Evolutionary conservation across 768 basidiomycete species (phyloP), one percentile per base, ranked within the genome.

Genomic region (Boletus vinaceobasis): DNA sequence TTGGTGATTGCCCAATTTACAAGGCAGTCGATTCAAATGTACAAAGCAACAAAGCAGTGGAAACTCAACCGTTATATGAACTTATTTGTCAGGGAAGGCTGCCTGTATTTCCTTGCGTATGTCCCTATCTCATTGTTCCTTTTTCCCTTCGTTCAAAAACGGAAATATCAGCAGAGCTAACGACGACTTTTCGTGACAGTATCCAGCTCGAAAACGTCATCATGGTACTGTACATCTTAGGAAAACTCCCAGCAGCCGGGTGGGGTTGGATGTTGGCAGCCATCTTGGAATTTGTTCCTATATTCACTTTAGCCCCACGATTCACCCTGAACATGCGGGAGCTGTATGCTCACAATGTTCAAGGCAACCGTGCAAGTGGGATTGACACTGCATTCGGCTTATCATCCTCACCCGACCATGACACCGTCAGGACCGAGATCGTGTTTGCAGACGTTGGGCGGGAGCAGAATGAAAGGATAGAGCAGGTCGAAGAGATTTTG

Each of bases 381-480:
- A 47, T 61, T 10, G 52, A 58, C 33, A 31, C 19, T 8, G 52
- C 42, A n/a, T 57, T 60, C 3, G 52, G 58, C 32, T 33, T 55
- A 17, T 17, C 50, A 19, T 4, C 37, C 19, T 5, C 19, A 21
- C 11, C 38, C 38, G 1, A 15, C 39, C 8, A 7, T 4, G n/a
- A 7, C 15, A 0, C 10, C 23, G 4, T 26, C 39, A 4, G 15
- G 9, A 21, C 45, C 4, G 7, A 4, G 8, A 46, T 52, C 0
- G 9, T 10, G 23, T 45, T 51, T 19, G 49, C 53, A 7, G 37
- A 15, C 5, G 5, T 14, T 23, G n/a, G 19, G 42, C 7, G 7
- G 37, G 37, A 38, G n/a, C 2, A 6, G 37, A 13, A 31, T 4
- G 43, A 48, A n/a, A 21, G 5, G 8, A 11, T 11, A 7, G 40